These are phyloP conservation scores for Tephrocybe sp. DNA, from an alignment of 768 basidiomycete species.

Conservation along the genomic window DNA sequence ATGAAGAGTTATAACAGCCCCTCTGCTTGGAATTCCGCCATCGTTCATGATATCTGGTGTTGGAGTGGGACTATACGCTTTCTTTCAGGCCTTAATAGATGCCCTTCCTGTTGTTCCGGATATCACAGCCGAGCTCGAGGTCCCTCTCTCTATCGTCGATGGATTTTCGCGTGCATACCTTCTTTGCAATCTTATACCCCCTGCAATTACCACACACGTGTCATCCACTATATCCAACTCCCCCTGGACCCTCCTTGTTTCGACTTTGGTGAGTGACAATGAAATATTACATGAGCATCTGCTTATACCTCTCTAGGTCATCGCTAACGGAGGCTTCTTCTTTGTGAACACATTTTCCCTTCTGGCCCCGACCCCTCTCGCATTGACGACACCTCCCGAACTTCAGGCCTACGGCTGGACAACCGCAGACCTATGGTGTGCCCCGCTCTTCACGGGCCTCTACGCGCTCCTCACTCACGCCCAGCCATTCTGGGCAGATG, in stretches of 20 bases:
- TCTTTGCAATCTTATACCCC: constrained; percentile 76
- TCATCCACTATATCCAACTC: constrained; percentile 55
- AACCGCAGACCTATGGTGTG: constrained; percentile 82
- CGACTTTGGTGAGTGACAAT: constrained; percentile 59
- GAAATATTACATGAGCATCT: not conserved
- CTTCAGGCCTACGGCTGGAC: constrained; percentile 85
- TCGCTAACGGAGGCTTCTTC: constrained; percentile 83
- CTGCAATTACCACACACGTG: constrained; percentile 56
- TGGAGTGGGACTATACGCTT: constrained; percentile 60
- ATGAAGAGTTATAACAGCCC: constrained; percentile 38
- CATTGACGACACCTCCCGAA: constrained; percentile 76
- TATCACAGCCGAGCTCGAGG: constrained; percentile 56
- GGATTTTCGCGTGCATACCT: constrained; percentile 79
- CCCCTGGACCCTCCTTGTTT: constrained; percentile 75
- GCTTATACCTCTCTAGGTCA: constrained; percentile 40
- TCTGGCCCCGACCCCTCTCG: constrained; percentile 67
- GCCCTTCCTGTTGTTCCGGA: constrained; percentile 56
- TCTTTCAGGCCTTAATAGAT: constrained; percentile 61
- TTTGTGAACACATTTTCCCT: constrained; percentile 72
- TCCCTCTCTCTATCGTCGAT: constrained; percentile 74
- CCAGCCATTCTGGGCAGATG: constrained; percentile 79
- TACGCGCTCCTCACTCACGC: constrained; percentile 85
- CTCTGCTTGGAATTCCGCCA: constrained; percentile 63
- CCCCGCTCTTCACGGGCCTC: constrained; percentile 72
- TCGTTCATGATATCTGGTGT: constrained; percentile 81